These are phyloP conservation scores for Nakaseomyces kungkrabaensis DNA, from an alignment of 1,139 yeast species.

Conservation along the genomic window DNA sequence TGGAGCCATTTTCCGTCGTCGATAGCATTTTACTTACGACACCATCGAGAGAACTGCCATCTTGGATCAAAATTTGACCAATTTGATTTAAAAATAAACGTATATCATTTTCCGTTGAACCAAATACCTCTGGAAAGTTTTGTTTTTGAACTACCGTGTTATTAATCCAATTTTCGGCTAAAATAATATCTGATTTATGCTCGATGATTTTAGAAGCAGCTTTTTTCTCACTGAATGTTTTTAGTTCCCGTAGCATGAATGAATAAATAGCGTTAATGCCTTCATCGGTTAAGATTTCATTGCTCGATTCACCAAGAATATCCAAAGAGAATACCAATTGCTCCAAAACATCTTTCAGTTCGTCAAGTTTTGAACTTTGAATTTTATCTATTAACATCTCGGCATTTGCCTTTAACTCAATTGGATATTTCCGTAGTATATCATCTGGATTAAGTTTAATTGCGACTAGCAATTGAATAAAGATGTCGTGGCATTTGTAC, in stretches of 20 bases:
- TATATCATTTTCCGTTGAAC: conserved; percentile 11
- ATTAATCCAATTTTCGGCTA: background rate
- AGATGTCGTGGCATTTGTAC: conserved; percentile 12
- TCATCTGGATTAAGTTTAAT: background rate
- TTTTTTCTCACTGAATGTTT: background rate
- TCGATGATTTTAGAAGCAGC: background rate
- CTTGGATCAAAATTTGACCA: conserved; percentile 14
- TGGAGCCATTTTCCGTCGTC: conserved; percentile 8
- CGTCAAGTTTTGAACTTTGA: background rate
- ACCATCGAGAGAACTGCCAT: conserved; percentile 3
- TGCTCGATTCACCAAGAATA: background rate
- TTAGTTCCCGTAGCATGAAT: background rate
- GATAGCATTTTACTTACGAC: conserved; percentile 11
- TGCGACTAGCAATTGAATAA: conserved; percentile 8
- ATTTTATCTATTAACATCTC: background rate
- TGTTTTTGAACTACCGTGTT: conserved; percentile 5
- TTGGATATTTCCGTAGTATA: background rate
- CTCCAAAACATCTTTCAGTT: background rate
- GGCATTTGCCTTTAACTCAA: background rate
- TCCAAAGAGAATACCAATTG: background rate
- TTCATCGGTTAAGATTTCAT: background rate
- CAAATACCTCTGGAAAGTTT: background rate
- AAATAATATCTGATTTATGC: background rate
- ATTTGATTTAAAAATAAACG: conserved; percentile 10
- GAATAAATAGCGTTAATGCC: background rate